phyloP scores from a whole-genome alignment of 2,329 filamentous ascomycete species.

The Penicillium griseofulvum region DNA sequence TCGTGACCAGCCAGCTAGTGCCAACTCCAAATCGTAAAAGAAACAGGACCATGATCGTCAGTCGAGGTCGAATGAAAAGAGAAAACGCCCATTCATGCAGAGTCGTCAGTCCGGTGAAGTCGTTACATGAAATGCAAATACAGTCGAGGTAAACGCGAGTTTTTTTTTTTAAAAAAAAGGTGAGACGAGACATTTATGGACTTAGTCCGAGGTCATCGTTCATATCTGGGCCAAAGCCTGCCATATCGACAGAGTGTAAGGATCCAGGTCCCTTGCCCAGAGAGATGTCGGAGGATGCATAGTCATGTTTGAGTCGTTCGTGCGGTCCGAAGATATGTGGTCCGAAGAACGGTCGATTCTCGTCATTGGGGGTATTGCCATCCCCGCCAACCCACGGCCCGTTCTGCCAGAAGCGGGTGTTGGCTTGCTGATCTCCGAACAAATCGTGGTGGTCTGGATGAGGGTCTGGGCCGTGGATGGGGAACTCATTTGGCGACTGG shows the following conservation, averaged over 20 bases:
- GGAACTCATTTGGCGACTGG: slow-evolving; percentile 43
- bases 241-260: slow-evolving; percentile 47
- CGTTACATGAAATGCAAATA: slow-evolving; percentile 40
- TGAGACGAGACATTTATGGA: slow-evolving; percentile 27
- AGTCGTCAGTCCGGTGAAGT: slow-evolving; percentile 41
- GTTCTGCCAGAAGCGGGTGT: slow-evolving; percentile 46
- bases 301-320: slow-evolving; percentile 44
- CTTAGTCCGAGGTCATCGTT: slow-evolving; percentile 41
- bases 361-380: slow-evolving; percentile 44
- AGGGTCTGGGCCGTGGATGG: slow-evolving; percentile 34
- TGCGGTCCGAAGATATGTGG: slow-evolving; percentile 40
- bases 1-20: slow-evolving; percentile 35
- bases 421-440: slow-evolving; percentile 46
- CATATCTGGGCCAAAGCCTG: slow-evolving; percentile 43
- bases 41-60: slow-evolving; percentile 25
- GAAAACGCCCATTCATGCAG: slow-evolving; percentile 42
- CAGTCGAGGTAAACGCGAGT: slow-evolving; percentile 27
- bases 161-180: slow-evolving; percentile 3
- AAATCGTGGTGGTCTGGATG: slow-evolving; percentile 45
- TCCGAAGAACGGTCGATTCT: slow-evolving; percentile 44
- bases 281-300: slow-evolving; percentile 46
- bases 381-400: slow-evolving; percentile 44
- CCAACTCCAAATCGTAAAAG: slow-evolving; percentile 29
- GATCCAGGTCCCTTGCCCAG: slow-evolving; percentile 44
- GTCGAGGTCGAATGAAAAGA: slow-evolving; percentile 19